Evolutionary conservation across 108 stramenopile species (phyloP).

Genomic region (Skeletonema grethae): DNA sequence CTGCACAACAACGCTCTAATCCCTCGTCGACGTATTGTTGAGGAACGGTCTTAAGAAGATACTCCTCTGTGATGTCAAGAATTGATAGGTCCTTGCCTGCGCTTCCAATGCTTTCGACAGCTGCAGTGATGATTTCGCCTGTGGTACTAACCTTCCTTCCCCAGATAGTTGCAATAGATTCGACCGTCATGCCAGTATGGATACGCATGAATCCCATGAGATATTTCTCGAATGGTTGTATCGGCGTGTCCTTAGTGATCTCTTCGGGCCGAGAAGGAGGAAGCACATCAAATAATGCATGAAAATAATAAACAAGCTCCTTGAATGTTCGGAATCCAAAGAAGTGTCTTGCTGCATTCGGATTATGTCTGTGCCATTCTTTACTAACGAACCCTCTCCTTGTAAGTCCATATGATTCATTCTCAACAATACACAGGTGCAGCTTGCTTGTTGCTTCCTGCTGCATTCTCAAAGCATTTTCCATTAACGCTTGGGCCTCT

Average conservation of each 20-base stretch:
- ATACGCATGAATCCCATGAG: conserved; percentile 9
- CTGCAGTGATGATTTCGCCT: not conserved
- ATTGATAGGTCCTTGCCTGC: conserved; percentile 16
- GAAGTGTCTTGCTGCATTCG: conserved; percentile 6
- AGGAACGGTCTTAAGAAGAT: conserved; percentile 8
- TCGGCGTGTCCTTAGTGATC: too few species aligned
- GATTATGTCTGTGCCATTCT: not conserved
- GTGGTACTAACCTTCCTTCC: not conserved
- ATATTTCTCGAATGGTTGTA: too few species aligned
- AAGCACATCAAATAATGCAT: conserved; percentile 11
- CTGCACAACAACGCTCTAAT: not conserved
- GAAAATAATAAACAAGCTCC: conserved; percentile 12
- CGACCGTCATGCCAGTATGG: not conserved
- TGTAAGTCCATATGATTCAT: too few species aligned
- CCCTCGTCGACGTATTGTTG: conserved; percentile 11
- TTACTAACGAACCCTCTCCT: too few species aligned
- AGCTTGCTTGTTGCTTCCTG: too few species aligned
- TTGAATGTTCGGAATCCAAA: conserved; percentile 18
- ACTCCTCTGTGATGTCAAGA: conserved; percentile 11
- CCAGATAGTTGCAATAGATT: not conserved
- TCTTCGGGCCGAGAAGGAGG: conserved; percentile 8
- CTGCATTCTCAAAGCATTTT: too few species aligned
- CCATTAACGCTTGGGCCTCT: too few species aligned
- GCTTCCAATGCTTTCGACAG: conserved; percentile 1
- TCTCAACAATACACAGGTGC: too few species aligned